These are phyloP conservation scores for Talaromyces proteolyticus DNA, from an alignment of 495 filamentous ascomycete genomes.

Conservation along the genomic window DNA sequence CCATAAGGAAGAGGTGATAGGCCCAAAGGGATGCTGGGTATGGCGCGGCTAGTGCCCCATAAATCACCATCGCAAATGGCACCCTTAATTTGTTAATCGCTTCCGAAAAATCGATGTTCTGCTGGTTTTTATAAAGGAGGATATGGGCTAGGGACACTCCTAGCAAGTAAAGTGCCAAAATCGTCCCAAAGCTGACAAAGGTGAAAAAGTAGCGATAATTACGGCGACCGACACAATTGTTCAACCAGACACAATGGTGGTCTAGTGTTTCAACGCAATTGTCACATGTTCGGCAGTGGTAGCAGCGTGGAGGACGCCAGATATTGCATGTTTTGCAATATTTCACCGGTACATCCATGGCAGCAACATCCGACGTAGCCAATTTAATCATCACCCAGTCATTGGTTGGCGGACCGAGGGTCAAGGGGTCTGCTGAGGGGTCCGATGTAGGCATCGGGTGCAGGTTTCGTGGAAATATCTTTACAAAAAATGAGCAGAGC, in stretches of 20 bases:
- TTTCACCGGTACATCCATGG: slow-evolving; percentile 96
- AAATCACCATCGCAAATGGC: slow-evolving; percentile 86
- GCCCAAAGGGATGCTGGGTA: slow-evolving; percentile 80
- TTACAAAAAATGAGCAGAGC: slow-evolving; percentile 10
- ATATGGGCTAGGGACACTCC: slow-evolving; percentile 76
- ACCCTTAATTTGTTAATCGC: slow-evolving; percentile 67
- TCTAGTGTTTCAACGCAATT: slow-evolving; percentile 97
- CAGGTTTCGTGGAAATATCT: slow-evolving; percentile 84
- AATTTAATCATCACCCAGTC: slow-evolving; percentile 89
- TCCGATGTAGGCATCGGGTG: slow-evolving; percentile 55
- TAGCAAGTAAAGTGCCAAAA: slow-evolving; percentile 72
- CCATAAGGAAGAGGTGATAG: slow-evolving; percentile 89
- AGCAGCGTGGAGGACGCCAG: slow-evolving; percentile 91
- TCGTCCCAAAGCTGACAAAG: slow-evolving; percentile 69
- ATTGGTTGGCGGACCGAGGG: slow-evolving; percentile 75
- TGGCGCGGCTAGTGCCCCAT: slow-evolving; percentile 62
- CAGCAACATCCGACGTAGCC: slow-evolving; percentile 58
- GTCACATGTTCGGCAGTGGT: slow-evolving; percentile 95
- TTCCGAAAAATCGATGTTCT: slow-evolving; percentile 56
- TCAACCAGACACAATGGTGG: slow-evolving; percentile 98
- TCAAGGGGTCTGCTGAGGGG: slow-evolving; percentile 66
- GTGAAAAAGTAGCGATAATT: slow-evolving; percentile 98
- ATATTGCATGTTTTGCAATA: slow-evolving; percentile 96
- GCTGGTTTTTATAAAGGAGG: slow-evolving; percentile 56
- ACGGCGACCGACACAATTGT: slow-evolving; percentile 94